Conservation (phyloP, 441 rosid species). For the Populus hybrid region DNA sequence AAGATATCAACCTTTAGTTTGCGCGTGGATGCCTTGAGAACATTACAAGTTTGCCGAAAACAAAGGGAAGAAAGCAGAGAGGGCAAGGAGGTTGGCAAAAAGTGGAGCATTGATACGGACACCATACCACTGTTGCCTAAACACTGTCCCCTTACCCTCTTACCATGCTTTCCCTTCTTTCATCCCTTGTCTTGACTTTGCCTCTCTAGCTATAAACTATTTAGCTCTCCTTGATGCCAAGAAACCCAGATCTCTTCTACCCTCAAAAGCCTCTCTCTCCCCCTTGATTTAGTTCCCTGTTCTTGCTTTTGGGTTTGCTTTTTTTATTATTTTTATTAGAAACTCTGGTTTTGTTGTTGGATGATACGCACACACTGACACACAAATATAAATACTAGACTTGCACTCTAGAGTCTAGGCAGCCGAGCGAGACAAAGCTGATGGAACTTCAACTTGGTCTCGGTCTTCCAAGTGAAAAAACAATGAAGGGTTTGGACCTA, state of each 20-base stretch:
- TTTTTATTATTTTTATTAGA: neutral
- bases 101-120: slow-evolving; percentile 30
- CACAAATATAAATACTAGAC: neutral
- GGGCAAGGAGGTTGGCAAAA: slow-evolving; percentile 44
- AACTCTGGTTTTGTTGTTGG: slow-evolving; percentile 13
- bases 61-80: slow-evolving; percentile 8
- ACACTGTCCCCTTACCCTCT: slow-evolving; percentile 19
- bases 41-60: too few species aligned
- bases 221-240: neutral
- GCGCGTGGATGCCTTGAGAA: neutral
- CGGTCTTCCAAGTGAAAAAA: slow-evolving; percentile 31
- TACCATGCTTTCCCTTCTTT: slow-evolving; percentile 2
- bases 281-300: neutral
- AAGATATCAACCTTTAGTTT: neutral
- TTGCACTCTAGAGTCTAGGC: neutral
- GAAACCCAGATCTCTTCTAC: slow-evolving; percentile 18
- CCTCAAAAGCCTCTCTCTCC: neutral
- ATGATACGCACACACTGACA: neutral
- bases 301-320: neutral
- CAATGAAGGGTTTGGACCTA: slow-evolving; percentile 24
- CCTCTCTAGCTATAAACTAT: neutral
- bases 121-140: slow-evolving; percentile 16
- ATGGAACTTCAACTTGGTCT: slow-evolving; percentile 53
- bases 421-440: neutral
- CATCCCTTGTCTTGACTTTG: neutral